A percentile compares a stretch with the other conserved stretches of the same genome.
Evolutionary conservation across 2,329 filamentous ascomycete genomes (phyloP).

Genomic region (Fusarium redolens): DNA sequence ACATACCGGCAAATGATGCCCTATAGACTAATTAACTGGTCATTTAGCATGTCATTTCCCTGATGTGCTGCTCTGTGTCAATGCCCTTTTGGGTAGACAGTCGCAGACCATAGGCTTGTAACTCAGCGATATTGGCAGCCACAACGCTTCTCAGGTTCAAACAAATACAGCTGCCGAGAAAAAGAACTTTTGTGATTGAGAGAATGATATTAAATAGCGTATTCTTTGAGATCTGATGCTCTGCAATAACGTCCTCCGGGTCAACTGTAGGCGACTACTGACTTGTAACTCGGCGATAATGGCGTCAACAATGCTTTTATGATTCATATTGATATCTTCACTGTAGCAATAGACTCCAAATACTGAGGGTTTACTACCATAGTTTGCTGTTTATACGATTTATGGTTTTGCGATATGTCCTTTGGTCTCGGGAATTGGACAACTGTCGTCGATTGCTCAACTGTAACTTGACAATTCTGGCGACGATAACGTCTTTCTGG

Average conservation of each 20-base stretch:
- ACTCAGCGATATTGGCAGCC: neutral
- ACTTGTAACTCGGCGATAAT: neutral
- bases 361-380: no score
- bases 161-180: rapidly evolving
- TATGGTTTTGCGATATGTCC: neutral
- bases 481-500: no score
- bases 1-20: rapidly evolving
- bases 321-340: neutral
- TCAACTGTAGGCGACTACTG: no score
- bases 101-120: neutral
- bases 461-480: neutral
- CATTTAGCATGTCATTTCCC: neutral
- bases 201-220: neutral
- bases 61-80: neutral
- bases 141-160: rapidly evolving
- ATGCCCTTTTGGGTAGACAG: neutral
- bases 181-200: rapidly evolving
- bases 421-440: neutral
- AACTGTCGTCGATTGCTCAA: no score
- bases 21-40: no score
- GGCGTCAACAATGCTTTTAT: neutral
- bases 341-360: no score
- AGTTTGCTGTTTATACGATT: neutral
- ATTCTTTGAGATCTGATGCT: neutral
- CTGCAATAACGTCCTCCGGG: neutral